Percentiles rank a stretch among this genome's conserved stretches.
Evolutionary conservation across 164 flowering plant species (phyloP).

Genomic region (Berberis vulgaris): DNA sequence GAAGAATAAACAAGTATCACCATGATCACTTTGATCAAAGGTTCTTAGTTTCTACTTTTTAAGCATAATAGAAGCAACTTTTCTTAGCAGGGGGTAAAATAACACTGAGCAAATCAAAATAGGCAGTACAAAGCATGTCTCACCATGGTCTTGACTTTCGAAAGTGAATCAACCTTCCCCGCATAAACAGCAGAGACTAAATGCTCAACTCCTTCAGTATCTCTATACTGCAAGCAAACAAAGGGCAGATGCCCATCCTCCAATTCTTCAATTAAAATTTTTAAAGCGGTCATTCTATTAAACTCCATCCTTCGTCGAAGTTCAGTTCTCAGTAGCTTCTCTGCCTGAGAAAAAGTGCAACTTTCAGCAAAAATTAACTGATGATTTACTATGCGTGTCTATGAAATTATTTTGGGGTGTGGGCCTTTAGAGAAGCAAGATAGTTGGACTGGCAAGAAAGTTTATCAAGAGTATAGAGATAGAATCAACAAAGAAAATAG

Average conservation of each 20-base stretch:
- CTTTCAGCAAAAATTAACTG: neutral
- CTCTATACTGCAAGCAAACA: conserved; percentile 66
- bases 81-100: no score
- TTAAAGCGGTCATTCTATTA: conserved; percentile 48
- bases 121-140: conserved; percentile 9
- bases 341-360: conserved; percentile 35
- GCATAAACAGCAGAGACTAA: conserved; percentile 65
- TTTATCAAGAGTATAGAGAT: neutral
- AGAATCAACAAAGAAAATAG: no score
- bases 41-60: no score
- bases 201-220: conserved; percentile 56
- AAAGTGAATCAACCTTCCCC: conserved; percentile 58
- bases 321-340: conserved; percentile 53
- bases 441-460: neutral
- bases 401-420: no score
- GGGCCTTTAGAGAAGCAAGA: neutral
- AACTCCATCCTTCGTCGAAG: conserved; percentile 50
- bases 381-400: no score
- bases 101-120: no score
- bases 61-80: no score
- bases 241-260: conserved; percentile 70
- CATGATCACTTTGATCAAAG: no score
- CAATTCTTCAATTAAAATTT: conserved; percentile 40
- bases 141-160: conserved; percentile 49
- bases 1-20: no score